Evolutionary conservation across 345 rosid species (phyloP).

Genomic region (Gossypium herbaceum): DNA sequence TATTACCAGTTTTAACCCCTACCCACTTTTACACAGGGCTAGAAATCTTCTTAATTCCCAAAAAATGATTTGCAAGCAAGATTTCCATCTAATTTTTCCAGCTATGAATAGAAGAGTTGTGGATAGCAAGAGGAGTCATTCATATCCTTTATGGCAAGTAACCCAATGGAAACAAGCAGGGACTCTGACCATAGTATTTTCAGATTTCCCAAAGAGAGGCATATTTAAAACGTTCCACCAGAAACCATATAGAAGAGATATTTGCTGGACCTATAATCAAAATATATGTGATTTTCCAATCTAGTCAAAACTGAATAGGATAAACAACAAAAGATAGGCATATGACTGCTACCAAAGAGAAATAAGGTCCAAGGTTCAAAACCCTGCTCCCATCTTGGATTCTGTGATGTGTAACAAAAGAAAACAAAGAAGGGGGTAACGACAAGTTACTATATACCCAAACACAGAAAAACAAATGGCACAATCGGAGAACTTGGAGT

Average conservation of each 20-base stretch:
- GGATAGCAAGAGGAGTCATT: background rate
- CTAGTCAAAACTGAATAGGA: background rate
- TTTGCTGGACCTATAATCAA: too few relatives aligned
- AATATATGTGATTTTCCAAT: background rate
- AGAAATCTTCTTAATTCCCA: background rate
- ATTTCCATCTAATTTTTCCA: background rate
- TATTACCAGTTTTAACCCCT: background rate
- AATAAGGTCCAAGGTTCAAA: background rate
- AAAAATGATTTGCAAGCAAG: background rate
- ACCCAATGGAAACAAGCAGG: background rate
- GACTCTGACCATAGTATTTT: background rate
- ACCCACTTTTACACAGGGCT: background rate
- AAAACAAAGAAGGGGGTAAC: background rate
- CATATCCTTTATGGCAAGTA: background rate
- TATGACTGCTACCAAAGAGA: background rate
- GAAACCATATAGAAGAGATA: conserved; percentile 3
- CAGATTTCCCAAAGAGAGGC: background rate
- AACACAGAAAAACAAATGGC: background rate
- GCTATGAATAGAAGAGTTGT: background rate
- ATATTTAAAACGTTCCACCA: background rate
- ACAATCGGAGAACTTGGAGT: background rate
- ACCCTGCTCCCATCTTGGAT: background rate
- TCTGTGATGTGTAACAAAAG: background rate
- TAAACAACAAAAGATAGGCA: background rate
- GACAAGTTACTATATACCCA: background rate